Base-by-base conservation (phyloP, 176 grass and related monocot species). In the Saccharum officinarum region DNA sequence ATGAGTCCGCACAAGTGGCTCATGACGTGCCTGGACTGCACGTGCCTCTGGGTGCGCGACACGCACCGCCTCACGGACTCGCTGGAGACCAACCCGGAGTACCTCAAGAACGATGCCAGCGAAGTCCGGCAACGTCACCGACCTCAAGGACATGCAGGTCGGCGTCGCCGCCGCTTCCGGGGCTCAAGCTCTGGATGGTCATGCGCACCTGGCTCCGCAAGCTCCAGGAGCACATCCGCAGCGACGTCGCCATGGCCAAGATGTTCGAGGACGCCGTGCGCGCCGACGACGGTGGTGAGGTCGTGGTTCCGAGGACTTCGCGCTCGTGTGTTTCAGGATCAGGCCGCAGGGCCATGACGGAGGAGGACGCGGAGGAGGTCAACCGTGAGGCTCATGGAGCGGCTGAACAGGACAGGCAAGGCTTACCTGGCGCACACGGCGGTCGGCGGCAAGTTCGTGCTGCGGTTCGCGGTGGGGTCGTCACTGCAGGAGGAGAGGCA, bases 1-100 rank as follows among this genome's bases (percentile, higher is more conserved):
- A 30, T 92, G 45, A 92, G 91, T 80, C 91, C 91, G 0, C 91
- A 92, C 86, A 92, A 92, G 25, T 92, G 91, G 91, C 87, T 92
- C 0, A 17, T 92, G 0, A 87, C 87, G 0, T 67, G 87, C 70
- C 80, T 89, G 0, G 91, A 92, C 69, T 92, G 87, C 91, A 92
- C 91, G 6, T 92, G 91, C 57, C 67, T 89, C 1, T 92, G 83
- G 49, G 75, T 92, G 1, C 83, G 91, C 9, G 81, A 89, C 68
- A 65, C 62, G 16, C 40, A 57, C 10, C 83, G 68, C 3, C 84
- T 92, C 16, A 87, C 84, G 28, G 80, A 7, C 16, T 84, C 87
- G 0, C 80, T 90, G 1, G 91, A 82, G 71, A 89, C 81, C 8
- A 70, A 73, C 49, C 87, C 91, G 23, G 84, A 92, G 83, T 92